phyloP scores from a whole-genome alignment of 2,329 filamentous ascomycete genomes.

The Ploettnerulaceae sp. region DNA sequence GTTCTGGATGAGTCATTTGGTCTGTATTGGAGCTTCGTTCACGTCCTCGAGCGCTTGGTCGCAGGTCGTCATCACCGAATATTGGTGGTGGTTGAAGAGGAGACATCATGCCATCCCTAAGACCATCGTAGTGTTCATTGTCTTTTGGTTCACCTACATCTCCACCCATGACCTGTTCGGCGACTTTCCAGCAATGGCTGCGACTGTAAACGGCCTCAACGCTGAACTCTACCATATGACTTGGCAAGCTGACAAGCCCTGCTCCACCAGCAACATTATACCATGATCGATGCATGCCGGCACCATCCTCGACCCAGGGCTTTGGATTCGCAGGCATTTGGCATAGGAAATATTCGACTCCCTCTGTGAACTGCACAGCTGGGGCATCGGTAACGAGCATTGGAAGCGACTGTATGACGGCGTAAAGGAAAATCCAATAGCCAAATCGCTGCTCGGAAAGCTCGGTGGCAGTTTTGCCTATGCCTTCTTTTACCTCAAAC shows the following conservation, averaged over 20 bases:
- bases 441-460: conserved; percentile 67
- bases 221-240: conserved; percentile 56
- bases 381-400: conserved; percentile 74
- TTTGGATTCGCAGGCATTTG: conserved; percentile 66
- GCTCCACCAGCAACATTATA: conserved; percentile 66
- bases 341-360: conserved; percentile 78
- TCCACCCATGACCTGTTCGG: conserved; percentile 49
- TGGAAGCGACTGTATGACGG: conserved; percentile 70
- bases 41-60: conserved; percentile 19
- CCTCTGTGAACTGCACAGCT: conserved; percentile 61
- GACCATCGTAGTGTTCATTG: background rate
- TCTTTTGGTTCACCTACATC: background rate
- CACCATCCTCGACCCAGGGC: conserved; percentile 65
- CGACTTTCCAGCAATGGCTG: conserved; percentile 64
- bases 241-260: conserved; percentile 56
- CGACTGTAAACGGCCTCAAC: conserved; percentile 64
- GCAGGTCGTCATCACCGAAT: conserved; percentile 21
- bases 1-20: background rate
- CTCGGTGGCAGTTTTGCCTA: conserved; percentile 59
- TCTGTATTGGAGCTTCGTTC: conserved; percentile 9
- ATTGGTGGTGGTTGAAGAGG: conserved; percentile 29
- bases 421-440: conserved; percentile 79
- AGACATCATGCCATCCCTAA: conserved; percentile 10
- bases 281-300: conserved; percentile 61
- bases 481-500: conserved; percentile 65